Conservation (phyloP, 2,329 filamentous ascomycete genomes). For the Phialemoniopsis sp. region DNA sequence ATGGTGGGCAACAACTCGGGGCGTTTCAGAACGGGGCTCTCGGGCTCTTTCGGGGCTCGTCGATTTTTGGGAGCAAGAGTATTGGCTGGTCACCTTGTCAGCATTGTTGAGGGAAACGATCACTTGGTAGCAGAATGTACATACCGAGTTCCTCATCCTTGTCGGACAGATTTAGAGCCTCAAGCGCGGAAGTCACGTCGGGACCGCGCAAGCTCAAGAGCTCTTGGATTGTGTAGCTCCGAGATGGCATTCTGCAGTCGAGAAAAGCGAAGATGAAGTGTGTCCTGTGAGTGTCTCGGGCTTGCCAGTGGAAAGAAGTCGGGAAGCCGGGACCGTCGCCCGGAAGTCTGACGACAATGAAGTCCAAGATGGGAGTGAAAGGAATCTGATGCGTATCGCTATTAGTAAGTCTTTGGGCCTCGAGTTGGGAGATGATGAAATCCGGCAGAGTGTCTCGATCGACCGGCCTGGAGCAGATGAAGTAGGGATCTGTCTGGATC, state of each 20-base stretch:
- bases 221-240: slow-evolving; percentile 10
- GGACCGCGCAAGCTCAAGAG: slow-evolving; percentile 10
- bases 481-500: slow-evolving; percentile 1
- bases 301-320: slow-evolving; percentile 11
- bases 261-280: slow-evolving; percentile 11
- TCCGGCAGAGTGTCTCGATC: slow-evolving; percentile 3
- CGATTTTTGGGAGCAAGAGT: background rate
- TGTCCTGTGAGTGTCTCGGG: slow-evolving; percentile 4
- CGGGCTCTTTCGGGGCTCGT: slow-evolving; percentile 1
- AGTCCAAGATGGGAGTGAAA: slow-evolving; percentile 9
- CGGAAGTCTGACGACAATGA: slow-evolving; percentile 10
- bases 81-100: background rate
- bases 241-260: slow-evolving; percentile 8
- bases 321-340: background rate
- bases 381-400: background rate
- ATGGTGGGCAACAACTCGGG: no score
- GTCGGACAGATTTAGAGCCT: slow-evolving; percentile 3
- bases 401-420: slow-evolving; percentile 12
- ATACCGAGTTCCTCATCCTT: slow-evolving; percentile 8
- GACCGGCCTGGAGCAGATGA: background rate
- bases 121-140: background rate
- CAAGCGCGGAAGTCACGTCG: slow-evolving; percentile 1
- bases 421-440: slow-evolving; percentile 11
- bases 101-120: background rate
- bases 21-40: no score